Evolutionary conservation across 768 basidiomycete species (phyloP).

Genomic region (Tulasnella sp.): DNA sequence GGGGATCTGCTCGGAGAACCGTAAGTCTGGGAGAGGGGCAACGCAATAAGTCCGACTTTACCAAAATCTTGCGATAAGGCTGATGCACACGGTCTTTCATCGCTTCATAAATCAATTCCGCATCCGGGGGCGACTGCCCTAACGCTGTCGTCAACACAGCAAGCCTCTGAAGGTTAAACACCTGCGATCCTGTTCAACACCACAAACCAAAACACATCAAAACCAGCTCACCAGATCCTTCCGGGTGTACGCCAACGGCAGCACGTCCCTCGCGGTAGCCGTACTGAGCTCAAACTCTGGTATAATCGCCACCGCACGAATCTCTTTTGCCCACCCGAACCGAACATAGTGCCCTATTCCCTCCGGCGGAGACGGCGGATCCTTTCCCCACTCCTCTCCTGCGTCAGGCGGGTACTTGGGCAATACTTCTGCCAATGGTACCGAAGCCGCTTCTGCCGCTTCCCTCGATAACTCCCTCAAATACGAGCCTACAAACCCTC

Average conservation of each 20-base stretch:
- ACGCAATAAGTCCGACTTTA: slow-evolving; percentile 29
- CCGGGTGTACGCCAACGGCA: slow-evolving; percentile 74
- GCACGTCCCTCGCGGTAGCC: slow-evolving; percentile 78
- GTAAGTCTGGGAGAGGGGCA: slow-evolving; percentile 1
- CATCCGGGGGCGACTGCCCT: slow-evolving; percentile 79
- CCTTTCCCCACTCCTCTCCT: slow-evolving; percentile 76
- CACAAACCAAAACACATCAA: background rate
- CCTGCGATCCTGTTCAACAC: slow-evolving; percentile 34
- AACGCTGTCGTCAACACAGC: slow-evolving; percentile 94
- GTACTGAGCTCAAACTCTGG: slow-evolving; percentile 94
- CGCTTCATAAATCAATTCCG: slow-evolving; percentile 95
- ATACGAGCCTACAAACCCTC: slow-evolving; percentile 95
- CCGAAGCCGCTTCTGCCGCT: slow-evolving; percentile 72
- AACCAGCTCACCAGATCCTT: slow-evolving; percentile 60
- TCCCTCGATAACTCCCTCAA: slow-evolving; percentile 74
- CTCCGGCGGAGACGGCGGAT: slow-evolving; percentile 74
- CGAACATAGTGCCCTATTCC: slow-evolving; percentile 92
- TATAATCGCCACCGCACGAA: slow-evolving; percentile 89
- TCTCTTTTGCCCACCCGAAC: slow-evolving; percentile 71
- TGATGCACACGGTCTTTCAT: slow-evolving; percentile 99
- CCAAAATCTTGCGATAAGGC: slow-evolving; percentile 81
- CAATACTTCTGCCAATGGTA: slow-evolving; percentile 89
- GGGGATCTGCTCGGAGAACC: slow-evolving; percentile 56
- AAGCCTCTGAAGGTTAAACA: slow-evolving; percentile 93
- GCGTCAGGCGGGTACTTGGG: slow-evolving; percentile 94